Evolutionary conservation across 73 alveolate genomes (phyloP).

Genomic region (Paramecium octaurelia): DNA sequence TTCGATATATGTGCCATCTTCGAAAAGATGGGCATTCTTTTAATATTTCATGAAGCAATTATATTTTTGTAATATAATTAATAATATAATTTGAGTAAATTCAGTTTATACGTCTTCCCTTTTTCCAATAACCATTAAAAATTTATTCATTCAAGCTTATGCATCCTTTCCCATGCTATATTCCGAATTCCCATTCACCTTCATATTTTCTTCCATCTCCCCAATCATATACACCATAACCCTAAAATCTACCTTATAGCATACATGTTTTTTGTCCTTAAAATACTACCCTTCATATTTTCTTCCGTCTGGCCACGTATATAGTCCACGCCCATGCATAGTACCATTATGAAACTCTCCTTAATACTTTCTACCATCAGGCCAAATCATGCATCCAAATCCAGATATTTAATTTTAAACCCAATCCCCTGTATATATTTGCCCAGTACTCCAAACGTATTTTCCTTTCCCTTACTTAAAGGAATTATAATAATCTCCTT

Average conservation of each 20-base stretch:
- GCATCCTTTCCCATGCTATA: slow-evolving; percentile 76
- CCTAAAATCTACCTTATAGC: neutral
- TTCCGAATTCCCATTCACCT: slow-evolving; percentile 75
- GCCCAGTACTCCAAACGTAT: slow-evolving; percentile 47
- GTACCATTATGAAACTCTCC: slow-evolving; percentile 50
- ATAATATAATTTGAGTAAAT: neutral
- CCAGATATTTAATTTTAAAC: slow-evolving; percentile 54
- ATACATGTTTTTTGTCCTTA: slow-evolving; percentile 37
- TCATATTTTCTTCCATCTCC: slow-evolving; percentile 66
- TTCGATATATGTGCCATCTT: neutral
- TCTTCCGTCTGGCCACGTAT: slow-evolving; percentile 47
- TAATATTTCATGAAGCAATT: neutral
- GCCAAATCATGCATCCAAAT: slow-evolving; percentile 49
- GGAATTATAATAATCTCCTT: slow-evolving; percentile 57
- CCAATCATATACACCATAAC: slow-evolving; percentile 23
- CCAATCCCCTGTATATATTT: slow-evolving; percentile 57
- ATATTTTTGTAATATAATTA: neutral
- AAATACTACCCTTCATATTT: slow-evolving; percentile 29
- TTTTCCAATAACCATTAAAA: slow-evolving; percentile 67
- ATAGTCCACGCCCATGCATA: slow-evolving; percentile 54
- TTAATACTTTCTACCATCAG: slow-evolving; percentile 57
- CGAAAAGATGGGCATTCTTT: neutral
- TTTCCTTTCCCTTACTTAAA: slow-evolving; percentile 60
- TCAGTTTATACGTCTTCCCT: slow-evolving; percentile 54
- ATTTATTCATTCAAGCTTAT: slow-evolving; percentile 42